Evolutionary conservation across 495 filamentous ascomycete genomes (phyloP), one percentile per base, ranked within the genome.

Genomic region (Penicillium cinerascens): DNA sequence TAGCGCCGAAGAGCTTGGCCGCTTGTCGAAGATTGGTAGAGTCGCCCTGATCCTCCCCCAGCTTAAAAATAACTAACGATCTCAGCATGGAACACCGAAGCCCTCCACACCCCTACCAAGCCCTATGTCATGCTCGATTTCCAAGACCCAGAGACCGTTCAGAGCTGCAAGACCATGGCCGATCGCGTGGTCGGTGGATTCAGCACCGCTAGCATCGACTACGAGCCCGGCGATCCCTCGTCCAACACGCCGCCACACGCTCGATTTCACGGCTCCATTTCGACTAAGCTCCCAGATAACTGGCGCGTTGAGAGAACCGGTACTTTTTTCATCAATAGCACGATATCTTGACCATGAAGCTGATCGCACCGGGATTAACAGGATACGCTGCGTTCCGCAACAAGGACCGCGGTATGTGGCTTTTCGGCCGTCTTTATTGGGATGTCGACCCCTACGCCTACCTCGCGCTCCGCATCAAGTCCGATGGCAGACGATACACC

Each of bases 331-430:
- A 33, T 18, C 6, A 6, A n/a, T 22, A 36, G 23, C 22, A 2
- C n/a, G 27, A 18, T 4, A 37, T 15, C 17, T 27, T 18, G 21
- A 21, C 41, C 44, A 6, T 21, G 26, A 51, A 17, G 49, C 49
- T 49, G 13, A 48, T 46, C 25, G 3, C 27, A 15, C 22, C 11
- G 47, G 17, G 2, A 42, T 16, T 21, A 22, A 85, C 82, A 46
- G 93, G 93, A 53, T 98, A 95, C 67, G 91, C 93, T 1, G 93
- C 84, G 2, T 98, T 90, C 80, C 80, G 93, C 25, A 97, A 83
- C 62, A 60, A 68, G 51, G 76, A 80, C 52, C 68, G 78, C 42
- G 70, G 76, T 42, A 42, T 74, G 42, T 75, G 77, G 74, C 75
- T 97, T 6, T 96, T 97, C 65, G 93, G 93, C 11, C 85, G 82